These are phyloP conservation scores for Aspergillus flavus DNA, from an alignment of 2,329 filamentous ascomycete species.

Conservation along the genomic window DNA sequence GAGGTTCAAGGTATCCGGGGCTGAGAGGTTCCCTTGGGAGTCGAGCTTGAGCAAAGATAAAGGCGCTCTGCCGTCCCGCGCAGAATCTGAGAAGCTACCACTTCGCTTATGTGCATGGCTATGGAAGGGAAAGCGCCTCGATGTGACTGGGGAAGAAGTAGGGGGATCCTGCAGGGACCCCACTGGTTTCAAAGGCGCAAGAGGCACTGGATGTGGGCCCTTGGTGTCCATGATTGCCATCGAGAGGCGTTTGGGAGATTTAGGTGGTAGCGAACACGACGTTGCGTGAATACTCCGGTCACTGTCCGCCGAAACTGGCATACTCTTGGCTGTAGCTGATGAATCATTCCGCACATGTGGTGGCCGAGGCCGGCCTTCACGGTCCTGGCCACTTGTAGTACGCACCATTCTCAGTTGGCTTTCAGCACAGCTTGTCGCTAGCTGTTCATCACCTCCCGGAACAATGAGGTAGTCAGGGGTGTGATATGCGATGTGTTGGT, in stretches of 20 bases:
- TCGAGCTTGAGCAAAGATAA: slow-evolving; percentile 52
- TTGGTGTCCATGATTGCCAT: slow-evolving; percentile 34
- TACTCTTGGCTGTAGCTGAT: slow-evolving; percentile 36
- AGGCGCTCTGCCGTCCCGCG: slow-evolving; percentile 67
- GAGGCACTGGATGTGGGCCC: slow-evolving; percentile 46
- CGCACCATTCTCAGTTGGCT: slow-evolving; percentile 20
- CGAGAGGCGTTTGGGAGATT: slow-evolving; percentile 43
- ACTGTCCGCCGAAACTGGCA: slow-evolving; percentile 43
- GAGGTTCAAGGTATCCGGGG: slow-evolving; percentile 68
- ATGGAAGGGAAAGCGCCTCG: slow-evolving; percentile 51
- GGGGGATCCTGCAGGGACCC: slow-evolving; percentile 31
- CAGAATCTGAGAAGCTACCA: slow-evolving; percentile 82
- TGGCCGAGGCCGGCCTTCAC: slow-evolving; percentile 13
- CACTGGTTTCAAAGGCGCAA: slow-evolving; percentile 35
- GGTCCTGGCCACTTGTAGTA: slow-evolving; percentile 15
- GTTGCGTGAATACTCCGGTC: slow-evolving; percentile 58
- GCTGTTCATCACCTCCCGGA: slow-evolving; percentile 65
- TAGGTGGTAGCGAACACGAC: slow-evolving; percentile 63
- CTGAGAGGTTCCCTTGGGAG: slow-evolving; percentile 45
- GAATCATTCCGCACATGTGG: slow-evolving; percentile 41
- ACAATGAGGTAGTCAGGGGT: slow-evolving; percentile 68
- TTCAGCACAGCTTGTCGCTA: slow-evolving; percentile 36
- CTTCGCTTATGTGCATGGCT: slow-evolving; percentile 74
- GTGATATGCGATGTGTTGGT: slow-evolving; percentile 62
- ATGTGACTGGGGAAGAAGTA: slow-evolving; percentile 32